Base-by-base conservation (phyloP, 306 rosid genomes). In the Gynostemma pentaphyllum region DNA sequence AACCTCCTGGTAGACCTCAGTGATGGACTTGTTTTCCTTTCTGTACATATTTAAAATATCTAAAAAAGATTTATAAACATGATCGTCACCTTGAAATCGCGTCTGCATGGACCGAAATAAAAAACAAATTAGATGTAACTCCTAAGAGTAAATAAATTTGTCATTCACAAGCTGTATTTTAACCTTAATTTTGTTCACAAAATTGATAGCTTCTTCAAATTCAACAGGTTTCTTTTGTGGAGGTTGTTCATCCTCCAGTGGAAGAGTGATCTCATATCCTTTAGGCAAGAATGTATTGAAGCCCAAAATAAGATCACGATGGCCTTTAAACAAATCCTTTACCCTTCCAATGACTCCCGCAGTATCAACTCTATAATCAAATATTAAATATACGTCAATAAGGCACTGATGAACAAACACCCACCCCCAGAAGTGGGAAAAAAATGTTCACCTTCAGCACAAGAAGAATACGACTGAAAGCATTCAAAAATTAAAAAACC, bases 261-360 rank as follows among this genome's bases (percentile, higher is more conserved):
- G 88, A 62, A 94, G 95, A 34, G 99, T 88, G 70, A 94, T 94
- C 78, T 94, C 97, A 80, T 69, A 84, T 55, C 99, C 99, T 78
- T 82, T 94, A 12, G 99, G 99, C 90, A 94, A 84, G 88, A 94
- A 94, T 64, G 95, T 86, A 79, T 94, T 94, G 74, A 94, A 94
- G 45, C 99, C 99, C 82, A 94, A 84, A 41, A 94, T 88, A 66
- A 94, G 80, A 49, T 81, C 87, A 66, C 94, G 88, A 50, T 94
- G 94, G 54, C 99, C 99, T 77, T 79, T 81, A 81, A 94, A 94
- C 60, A 94, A 80, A 9, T 94, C 95, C 82, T 94, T 94, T 70
- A 94, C 99, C 75, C 99, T 84, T 72, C 76, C 87, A 56, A 94
- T 88, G 76, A 94, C 99, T 68, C 99, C 97, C 3, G 83, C 76